Conservation (phyloP, 2,329 filamentous ascomycete species). For the Colletotrichum magnum region DNA sequence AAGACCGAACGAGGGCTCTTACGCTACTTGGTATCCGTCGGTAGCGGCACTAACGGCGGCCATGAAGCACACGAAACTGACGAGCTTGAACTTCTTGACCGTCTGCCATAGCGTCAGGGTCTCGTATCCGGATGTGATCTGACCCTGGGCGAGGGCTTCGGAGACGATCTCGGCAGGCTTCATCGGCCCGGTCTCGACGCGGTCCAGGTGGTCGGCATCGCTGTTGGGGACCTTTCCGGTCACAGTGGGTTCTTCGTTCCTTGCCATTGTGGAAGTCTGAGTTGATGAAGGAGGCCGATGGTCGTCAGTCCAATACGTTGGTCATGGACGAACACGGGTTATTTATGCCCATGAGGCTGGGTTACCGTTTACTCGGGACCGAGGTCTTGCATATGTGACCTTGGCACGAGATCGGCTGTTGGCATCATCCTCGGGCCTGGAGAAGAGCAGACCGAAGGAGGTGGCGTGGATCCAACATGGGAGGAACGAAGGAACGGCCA, state of each 20-base stretch:
- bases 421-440: too few relatives aligned
- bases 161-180: constrained; percentile 6
- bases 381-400: not conserved
- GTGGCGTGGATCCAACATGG: not conserved
- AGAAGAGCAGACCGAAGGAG: not conserved
- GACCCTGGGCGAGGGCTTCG: constrained; percentile 36
- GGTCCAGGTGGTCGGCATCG: constrained; percentile 5
- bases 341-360: not conserved
- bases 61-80: constrained; percentile 44
- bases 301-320: not conserved
- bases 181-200: constrained; percentile 4
- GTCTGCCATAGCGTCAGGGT: constrained; percentile 45
- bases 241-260: not conserved
- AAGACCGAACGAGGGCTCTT: not conserved
- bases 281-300: not conserved
- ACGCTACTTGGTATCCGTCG: constrained; percentile 48
- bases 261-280: not conserved
- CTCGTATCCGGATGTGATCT: constrained; percentile 47
- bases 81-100: constrained; percentile 46
- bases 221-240: not conserved
- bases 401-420: not conserved
- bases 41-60: constrained; percentile 46
- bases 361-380: not conserved
- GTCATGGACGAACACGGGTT: not conserved
- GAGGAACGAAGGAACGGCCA: too few relatives aligned